phyloP scores from a whole-genome alignment of 164 flowering plant genomes.

The Kingdonia uniflora region DNA sequence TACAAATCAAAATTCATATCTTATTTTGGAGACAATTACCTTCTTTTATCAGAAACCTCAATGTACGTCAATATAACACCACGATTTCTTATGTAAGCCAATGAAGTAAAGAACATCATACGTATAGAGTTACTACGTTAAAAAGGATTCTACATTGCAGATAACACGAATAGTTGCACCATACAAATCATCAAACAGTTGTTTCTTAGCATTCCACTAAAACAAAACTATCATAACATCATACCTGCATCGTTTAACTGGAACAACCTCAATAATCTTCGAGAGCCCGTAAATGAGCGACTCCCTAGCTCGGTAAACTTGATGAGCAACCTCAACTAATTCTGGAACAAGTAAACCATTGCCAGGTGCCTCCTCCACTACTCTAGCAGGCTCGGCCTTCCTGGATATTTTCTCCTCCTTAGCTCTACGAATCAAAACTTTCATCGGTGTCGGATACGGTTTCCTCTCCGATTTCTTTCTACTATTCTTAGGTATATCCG shows the following conservation, averaged over 20 bases:
- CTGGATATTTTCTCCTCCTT: conserved; percentile 39
- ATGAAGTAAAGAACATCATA: too few species aligned
- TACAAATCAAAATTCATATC: too few species aligned
- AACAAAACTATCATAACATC: too few species aligned
- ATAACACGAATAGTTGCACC: too few species aligned
- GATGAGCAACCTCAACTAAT: conserved; percentile 48
- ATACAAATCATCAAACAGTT: too few species aligned
- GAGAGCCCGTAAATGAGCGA: conserved; percentile 41
- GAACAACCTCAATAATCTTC: conserved; percentile 28
- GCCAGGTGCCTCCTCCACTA: conserved; percentile 50
- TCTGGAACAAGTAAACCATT: conserved; percentile 65
- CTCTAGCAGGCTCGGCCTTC: conserved; percentile 37
- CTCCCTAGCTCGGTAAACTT: conserved; percentile 42
- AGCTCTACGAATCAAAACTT: conserved; percentile 46
- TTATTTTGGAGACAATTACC: too few species aligned
- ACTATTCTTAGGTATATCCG: conserved; percentile 45
- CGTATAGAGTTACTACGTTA: too few species aligned
- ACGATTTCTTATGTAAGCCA: too few species aligned
- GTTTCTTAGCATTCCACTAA: too few species aligned
- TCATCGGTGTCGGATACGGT: conserved; percentile 70
- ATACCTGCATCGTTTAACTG: conserved; percentile 45
- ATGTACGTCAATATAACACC: too few species aligned
- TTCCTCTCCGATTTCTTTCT: conserved; percentile 48
- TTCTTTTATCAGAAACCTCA: too few species aligned
- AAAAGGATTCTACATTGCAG: too few species aligned